Conservation (phyloP, 495 filamentous ascomycete species). For the Aspergillus diversus region DNA sequence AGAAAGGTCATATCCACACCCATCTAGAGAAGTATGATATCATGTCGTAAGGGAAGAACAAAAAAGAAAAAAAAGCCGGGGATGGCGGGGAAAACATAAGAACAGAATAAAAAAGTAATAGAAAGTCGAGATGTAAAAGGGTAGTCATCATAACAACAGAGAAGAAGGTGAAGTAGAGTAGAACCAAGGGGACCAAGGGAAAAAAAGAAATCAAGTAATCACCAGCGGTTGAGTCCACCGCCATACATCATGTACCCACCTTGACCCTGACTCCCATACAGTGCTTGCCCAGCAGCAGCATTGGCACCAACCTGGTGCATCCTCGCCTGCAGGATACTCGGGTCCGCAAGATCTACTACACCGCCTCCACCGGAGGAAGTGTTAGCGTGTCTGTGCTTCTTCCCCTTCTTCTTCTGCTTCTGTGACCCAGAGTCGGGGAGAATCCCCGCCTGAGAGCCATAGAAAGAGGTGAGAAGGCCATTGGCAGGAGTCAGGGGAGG, state of each 20-base stretch:
- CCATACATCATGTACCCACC: constrained; percentile 99
- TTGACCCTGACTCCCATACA: constrained; percentile 91
- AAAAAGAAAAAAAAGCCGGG: constrained; percentile 8
- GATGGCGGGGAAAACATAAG: background rate
- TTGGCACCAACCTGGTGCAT: constrained; percentile 83
- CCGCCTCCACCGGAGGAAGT: constrained; percentile 98
- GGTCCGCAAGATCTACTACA: constrained; percentile 99
- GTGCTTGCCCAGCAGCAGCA: constrained; percentile 73
- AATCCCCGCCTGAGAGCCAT: constrained; percentile 80
- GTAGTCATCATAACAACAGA: constrained; percentile 26
- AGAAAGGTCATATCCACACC: constrained; percentile 31
- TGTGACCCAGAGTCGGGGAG: constrained; percentile 80
- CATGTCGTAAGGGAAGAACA: constrained; percentile 38
- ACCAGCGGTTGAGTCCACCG: constrained; percentile 74
- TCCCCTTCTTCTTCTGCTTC: constrained; percentile 99
- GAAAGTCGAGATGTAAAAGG: constrained; percentile 28
- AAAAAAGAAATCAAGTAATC: constrained; percentile 46
- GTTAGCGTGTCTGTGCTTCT: constrained; percentile 99
- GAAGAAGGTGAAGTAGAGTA: constrained; percentile 20
- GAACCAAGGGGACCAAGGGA: constrained; percentile 24
- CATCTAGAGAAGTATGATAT: constrained; percentile 38
- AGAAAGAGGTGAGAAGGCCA: constrained; percentile 86
- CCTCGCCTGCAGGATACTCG: constrained; percentile 98
- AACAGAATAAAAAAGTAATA: constrained; percentile 12
- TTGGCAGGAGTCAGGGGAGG: constrained; percentile 88